Base-by-base conservation (phyloP, 352 stramenopile species). In the Globisporangium irregulare region DNA sequence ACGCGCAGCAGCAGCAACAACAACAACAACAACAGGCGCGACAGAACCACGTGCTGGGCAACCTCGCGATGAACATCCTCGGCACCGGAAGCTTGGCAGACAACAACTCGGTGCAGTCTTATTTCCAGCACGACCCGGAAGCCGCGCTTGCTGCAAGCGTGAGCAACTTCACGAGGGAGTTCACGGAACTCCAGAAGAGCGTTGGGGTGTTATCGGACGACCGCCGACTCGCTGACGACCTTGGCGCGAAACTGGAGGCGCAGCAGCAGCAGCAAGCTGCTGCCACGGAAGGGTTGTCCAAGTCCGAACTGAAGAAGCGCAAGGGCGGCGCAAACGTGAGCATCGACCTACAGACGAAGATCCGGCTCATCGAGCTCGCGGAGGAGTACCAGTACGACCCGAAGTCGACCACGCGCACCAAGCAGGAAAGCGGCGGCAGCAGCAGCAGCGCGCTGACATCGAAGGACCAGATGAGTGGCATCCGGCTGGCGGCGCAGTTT, bases 331-430 rank as follows among this genome's bases (percentile, higher is more conserved):
- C 79, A 2, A 91, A 89, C 68, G 81, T 84, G 36, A 92, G 86
- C 32, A 89, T 92, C 59, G 86, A 93, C 60, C 68, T 93, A 43
- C 83, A 93, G 78, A 93, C 86, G 62, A 93, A 93, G 75, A 93
- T 93, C 73, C 82, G 83, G 15, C 79, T 93, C 41, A 93, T 93
- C 64, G 86, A 93, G 68, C 73, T 93, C 58, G 86, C 86, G 0
- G 86, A 93, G 66, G 82, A 91, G 68, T 92, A 92, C 69, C 82
- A 92, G 62, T 93, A 92, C 67, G 83, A 93, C 67, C 83, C 83
- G 6, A 91, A 89, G 62, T 78, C 70, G 62, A 73, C 77, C 1
- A 74, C 61, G 20, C 77, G 77, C 27, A 74, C 62, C 36, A 83
- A 82, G 69, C 72, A 73, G 20, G 78, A 82, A 27, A 68, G 68